Evolutionary conservation across 129 eudicot genomes (phyloP).

Genomic region (Pseudognaphalium luteoalbum): DNA sequence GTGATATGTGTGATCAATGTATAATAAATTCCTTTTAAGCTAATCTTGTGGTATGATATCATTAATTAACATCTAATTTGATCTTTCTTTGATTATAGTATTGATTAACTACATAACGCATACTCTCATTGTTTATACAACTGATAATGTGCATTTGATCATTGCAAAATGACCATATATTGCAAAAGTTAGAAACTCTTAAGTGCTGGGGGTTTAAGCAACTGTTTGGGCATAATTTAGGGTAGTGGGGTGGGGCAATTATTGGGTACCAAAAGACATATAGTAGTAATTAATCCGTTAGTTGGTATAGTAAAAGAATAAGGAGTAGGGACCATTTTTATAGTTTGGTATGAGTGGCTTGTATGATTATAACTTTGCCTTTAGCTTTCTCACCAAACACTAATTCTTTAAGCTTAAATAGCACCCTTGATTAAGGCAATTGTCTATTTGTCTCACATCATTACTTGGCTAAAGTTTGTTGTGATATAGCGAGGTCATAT

Average conservation of each 20-base stretch:
- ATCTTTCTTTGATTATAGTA: not conserved
- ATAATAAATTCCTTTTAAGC: constrained; percentile 20
- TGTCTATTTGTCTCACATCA: constrained; percentile 22
- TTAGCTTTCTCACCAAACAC: constrained; percentile 24
- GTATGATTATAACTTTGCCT: constrained; percentile 32
- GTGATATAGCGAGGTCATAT: not conserved
- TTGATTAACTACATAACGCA: not conserved
- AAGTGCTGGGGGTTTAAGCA: constrained; percentile 17
- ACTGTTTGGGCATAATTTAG: constrained; percentile 6
- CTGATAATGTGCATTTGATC: not conserved
- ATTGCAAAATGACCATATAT: constrained; percentile 6
- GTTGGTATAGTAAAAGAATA: constrained; percentile 20
- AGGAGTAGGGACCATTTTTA: constrained; percentile 19
- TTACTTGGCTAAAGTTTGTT: not conserved
- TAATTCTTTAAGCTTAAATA: constrained; percentile 14
- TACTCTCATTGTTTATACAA: too few species aligned
- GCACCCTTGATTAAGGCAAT: constrained; percentile 20
- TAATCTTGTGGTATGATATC: constrained; percentile 19
- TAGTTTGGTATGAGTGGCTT: constrained; percentile 27
- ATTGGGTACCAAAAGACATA: constrained; percentile 3
- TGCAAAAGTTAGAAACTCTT: not conserved
- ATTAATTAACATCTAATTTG: not conserved
- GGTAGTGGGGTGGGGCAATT: constrained; percentile 4
- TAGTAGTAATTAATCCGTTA: constrained; percentile 26
- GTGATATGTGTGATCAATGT: constrained; percentile 23